phyloP scores from a whole-genome alignment of 306 rosid genomes.

The Lablab purpureus region DNA sequence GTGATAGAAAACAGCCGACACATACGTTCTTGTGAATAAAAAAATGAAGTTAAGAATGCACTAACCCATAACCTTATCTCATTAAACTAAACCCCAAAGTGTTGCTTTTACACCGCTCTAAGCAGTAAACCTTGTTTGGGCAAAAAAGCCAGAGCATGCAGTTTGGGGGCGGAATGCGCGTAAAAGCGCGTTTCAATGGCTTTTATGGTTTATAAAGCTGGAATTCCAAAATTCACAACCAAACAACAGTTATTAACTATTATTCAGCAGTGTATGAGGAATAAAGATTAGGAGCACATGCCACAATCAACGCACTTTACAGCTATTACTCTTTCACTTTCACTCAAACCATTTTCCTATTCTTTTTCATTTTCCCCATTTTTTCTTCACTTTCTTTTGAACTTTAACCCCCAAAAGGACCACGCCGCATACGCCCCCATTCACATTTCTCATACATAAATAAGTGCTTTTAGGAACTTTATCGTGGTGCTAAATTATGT shows the following conservation, averaged over 20 bases:
- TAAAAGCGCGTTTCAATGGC: constrained; percentile 28
- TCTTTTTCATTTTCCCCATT: no score
- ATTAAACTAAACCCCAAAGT: neutral
- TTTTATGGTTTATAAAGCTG: constrained; percentile 12
- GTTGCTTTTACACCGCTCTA: neutral
- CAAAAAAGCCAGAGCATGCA: neutral
- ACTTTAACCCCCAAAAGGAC: neutral
- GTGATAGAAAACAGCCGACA: no score
- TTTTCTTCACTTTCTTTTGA: neutral
- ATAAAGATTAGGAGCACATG: constrained; percentile 51
- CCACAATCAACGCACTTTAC: constrained; percentile 57
- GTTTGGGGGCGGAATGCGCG: neutral
- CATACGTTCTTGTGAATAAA: no score
- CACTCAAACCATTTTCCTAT: neutral
- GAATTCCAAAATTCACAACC: neutral
- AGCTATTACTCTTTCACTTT: neutral
- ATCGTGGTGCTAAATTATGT: neutral
- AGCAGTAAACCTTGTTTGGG: constrained; percentile 27
- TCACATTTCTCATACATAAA: neutral
- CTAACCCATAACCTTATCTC: neutral
- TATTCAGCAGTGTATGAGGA: neutral
- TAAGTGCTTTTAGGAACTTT: neutral
- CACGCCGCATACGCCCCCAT: neutral
- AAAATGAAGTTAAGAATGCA: neutral
- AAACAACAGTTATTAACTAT: neutral